A percentile compares a stretch with the other conserved stretches of the same genome.
These are phyloP conservation scores for Hyphopichia fennica DNA, from an alignment of 1,139 yeast genomes.

Conservation along the genomic window DNA sequence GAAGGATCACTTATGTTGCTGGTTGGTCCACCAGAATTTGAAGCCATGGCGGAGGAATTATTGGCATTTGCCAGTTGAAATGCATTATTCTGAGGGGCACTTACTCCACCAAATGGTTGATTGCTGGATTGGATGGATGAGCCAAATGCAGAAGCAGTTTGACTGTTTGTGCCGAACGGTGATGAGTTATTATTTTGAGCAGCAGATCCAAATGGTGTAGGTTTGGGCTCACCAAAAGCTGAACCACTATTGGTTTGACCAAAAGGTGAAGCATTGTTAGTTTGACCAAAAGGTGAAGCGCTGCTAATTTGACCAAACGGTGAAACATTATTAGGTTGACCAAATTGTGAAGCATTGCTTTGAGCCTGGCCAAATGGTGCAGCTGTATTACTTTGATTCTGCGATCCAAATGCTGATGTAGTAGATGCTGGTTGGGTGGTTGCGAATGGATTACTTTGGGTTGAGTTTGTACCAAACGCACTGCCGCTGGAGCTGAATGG, in stretches of 20 bases:
- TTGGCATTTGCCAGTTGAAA: conserved; percentile 2
- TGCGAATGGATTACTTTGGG: not conserved
- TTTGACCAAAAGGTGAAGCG: conserved; percentile 12
- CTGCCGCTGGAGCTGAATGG: conserved; percentile 10
- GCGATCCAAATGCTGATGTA: conserved; percentile 9
- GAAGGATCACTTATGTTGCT: conserved; percentile 1
- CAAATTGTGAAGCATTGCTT: conserved; percentile 4
- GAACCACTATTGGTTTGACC: conserved; percentile 3
- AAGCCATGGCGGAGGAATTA: not conserved
- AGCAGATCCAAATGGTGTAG: not conserved
- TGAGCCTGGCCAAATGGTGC: conserved; percentile 3
- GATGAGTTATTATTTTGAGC: conserved; percentile 1
- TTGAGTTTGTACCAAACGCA: not conserved
- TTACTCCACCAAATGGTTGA: not conserved
- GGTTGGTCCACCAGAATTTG: not conserved
- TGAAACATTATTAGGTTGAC: conserved; percentile 3
- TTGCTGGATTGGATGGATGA: not conserved
- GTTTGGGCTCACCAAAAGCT: not conserved
- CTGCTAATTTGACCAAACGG: conserved; percentile 2
- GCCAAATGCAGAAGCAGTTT: not conserved
- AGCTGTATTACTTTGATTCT: conserved; percentile 2
- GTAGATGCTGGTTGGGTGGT: conserved; percentile 10
- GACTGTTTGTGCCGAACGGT: conserved; percentile 9
- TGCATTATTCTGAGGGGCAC: conserved; percentile 2
- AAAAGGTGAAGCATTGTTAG: conserved; percentile 8